These are phyloP conservation scores for Phytopythium chamaehyphon DNA, from an alignment of 352 stramenopile species.

Conservation along the genomic window DNA sequence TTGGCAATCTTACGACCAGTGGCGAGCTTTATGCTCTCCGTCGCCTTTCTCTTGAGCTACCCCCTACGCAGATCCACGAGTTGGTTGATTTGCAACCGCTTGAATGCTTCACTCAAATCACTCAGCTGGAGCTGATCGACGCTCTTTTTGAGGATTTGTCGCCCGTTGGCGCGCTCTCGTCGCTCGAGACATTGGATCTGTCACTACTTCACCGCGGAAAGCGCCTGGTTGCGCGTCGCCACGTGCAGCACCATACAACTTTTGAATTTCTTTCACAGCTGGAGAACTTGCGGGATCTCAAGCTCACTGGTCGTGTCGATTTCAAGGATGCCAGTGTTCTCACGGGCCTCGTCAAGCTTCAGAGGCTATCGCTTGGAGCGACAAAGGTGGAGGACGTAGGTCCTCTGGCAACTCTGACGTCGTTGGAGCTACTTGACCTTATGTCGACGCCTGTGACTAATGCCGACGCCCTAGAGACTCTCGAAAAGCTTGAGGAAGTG, in stretches of 20 bases:
- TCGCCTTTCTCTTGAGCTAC: slow-evolving; percentile 31
- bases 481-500: slow-evolving; percentile 39
- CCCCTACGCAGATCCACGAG: slow-evolving; percentile 20
- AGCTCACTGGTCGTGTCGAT: slow-evolving; percentile 47
- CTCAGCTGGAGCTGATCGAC: slow-evolving; percentile 45
- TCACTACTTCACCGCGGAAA: slow-evolving; percentile 39
- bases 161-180: slow-evolving; percentile 30
- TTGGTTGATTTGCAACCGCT: slow-evolving; percentile 38
- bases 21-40: slow-evolving; percentile 23
- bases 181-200: slow-evolving; percentile 49
- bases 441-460: slow-evolving; percentile 42
- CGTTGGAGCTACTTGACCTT: slow-evolving; percentile 42
- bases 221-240: slow-evolving; percentile 33
- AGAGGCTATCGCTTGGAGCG: slow-evolving; percentile 39
- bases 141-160: slow-evolving; percentile 46
- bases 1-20: slow-evolving; percentile 11
- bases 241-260: slow-evolving; percentile 30
- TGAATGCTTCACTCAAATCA: slow-evolving; percentile 33
- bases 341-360: slow-evolving; percentile 30
- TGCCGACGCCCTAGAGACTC: slow-evolving; percentile 23
- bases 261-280: slow-evolving; percentile 43
- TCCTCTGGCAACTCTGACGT: slow-evolving; percentile 23
- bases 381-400: slow-evolving; percentile 43
- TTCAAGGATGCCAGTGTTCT: slow-evolving; percentile 48
- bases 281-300: slow-evolving; percentile 38